These are phyloP conservation scores for Penicillium brasilianum DNA, from an alignment of 2,329 filamentous ascomycete genomes.

Conservation along the genomic window DNA sequence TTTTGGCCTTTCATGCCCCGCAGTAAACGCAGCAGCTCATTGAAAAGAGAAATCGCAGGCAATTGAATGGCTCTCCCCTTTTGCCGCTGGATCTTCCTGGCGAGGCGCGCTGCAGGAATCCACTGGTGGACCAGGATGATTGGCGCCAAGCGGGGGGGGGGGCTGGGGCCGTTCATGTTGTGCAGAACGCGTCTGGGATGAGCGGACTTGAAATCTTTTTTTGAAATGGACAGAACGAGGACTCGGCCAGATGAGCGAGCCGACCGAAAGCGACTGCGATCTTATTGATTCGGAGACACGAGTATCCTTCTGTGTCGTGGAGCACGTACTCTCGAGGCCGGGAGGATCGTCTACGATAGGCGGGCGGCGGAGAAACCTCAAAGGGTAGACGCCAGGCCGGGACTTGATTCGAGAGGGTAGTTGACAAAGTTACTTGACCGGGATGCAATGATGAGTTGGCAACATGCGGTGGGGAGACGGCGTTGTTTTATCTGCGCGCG, in stretches of 20 bases:
- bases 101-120: conserved; percentile 36
- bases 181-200: conserved; percentile 35
- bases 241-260: background rate
- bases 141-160: conserved; percentile 29
- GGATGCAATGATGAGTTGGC: conserved; percentile 81
- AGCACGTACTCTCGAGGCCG: conserved; percentile 14
- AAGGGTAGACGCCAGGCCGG: background rate
- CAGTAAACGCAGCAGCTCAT: conserved; percentile 23
- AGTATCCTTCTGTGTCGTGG: background rate
- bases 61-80: conserved; percentile 7
- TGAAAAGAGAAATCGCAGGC: background rate
- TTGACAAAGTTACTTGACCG: conserved; percentile 35
- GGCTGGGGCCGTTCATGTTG: conserved; percentile 32
- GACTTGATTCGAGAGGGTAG: conserved; percentile 1
- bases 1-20: conserved; percentile 17
- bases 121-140: conserved; percentile 28
- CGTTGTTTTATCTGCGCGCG: conserved; percentile 22
- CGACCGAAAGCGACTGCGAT: background rate
- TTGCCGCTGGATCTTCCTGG: conserved; percentile 23
- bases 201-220: conserved; percentile 10
- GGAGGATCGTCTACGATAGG: background rate
- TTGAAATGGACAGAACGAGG: background rate
- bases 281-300: background rate
- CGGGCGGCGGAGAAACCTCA: background rate
- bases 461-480: conserved; percentile 53